Evolutionary conservation across 1,284 basidiomycete genomes (phyloP).

Genomic region (Puccinia coronata): DNA sequence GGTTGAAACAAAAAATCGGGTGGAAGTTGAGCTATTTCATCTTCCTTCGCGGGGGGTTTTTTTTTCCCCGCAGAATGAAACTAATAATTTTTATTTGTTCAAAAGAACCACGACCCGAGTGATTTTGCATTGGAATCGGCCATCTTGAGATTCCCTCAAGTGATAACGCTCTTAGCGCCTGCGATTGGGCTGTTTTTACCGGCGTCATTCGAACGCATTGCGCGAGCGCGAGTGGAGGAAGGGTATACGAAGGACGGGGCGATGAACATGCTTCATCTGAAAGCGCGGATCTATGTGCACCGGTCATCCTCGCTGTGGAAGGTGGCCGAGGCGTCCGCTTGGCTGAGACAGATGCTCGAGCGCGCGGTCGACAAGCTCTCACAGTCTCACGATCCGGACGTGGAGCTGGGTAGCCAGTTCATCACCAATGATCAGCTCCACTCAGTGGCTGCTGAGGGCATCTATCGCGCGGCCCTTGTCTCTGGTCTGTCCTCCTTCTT

Average conservation of each 20-base stretch:
- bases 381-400: slow-evolving; percentile 52
- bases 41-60: neutral
- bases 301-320: slow-evolving; percentile 80
- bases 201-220: slow-evolving; percentile 62
- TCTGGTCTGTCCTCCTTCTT: neutral
- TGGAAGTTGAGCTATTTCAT: neutral
- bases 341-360: slow-evolving; percentile 64
- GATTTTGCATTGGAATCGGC: slow-evolving; percentile 72
- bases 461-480: slow-evolving; percentile 42
- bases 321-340: slow-evolving; percentile 66
- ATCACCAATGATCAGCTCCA: slow-evolving; percentile 51
- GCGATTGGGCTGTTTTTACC: slow-evolving; percentile 74
- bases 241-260: slow-evolving; percentile 60
- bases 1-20: slow-evolving; percentile 19
- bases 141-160: slow-evolving; percentile 73
- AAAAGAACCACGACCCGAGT: slow-evolving; percentile 66
- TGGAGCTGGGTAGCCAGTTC: slow-evolving; percentile 51
- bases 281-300: slow-evolving; percentile 80
- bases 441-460: slow-evolving; percentile 52
- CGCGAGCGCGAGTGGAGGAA: slow-evolving; percentile 70
- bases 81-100: neutral
- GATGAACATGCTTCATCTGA: slow-evolving; percentile 62
- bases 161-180: slow-evolving; percentile 76
- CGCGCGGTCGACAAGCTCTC: slow-evolving; percentile 36
- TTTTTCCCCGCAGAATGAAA: neutral